These are phyloP conservation scores for Blattamonas nauphoetae DNA, from an alignment of 78 protist species.

Conservation along the genomic window DNA sequence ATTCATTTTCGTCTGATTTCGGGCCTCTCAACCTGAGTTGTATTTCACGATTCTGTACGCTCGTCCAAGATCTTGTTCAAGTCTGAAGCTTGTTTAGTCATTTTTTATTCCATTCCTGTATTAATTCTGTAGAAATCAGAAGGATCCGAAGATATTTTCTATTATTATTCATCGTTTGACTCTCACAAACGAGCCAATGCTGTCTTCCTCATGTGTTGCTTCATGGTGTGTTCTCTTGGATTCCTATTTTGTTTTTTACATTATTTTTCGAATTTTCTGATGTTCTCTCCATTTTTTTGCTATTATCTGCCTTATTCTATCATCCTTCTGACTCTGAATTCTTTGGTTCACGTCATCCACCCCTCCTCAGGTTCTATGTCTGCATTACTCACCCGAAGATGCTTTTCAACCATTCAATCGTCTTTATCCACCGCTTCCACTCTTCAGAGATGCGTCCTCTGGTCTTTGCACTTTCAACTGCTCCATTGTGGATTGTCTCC, in stretches of 20 bases:
- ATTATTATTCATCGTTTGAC: background rate
- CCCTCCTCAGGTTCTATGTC: too few species aligned
- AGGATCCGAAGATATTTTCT: background rate
- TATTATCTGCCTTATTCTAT: too few species aligned
- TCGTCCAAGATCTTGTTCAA: background rate
- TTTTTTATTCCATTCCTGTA: background rate
- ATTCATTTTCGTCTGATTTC: conserved; percentile 62
- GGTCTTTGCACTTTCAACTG: conserved; percentile 39
- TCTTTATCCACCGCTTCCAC: conserved; percentile 37
- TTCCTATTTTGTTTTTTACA: too few species aligned
- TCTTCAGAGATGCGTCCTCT: conserved; percentile 65
- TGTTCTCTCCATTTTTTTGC: too few species aligned
- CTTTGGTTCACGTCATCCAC: too few species aligned
- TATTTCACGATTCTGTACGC: conserved; percentile 21
- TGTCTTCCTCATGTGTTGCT: background rate
- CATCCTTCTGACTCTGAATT: too few species aligned
- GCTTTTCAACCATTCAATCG: conserved; percentile 14
- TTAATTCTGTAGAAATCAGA: background rate
- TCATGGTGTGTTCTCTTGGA: background rate
- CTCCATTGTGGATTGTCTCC: conserved; percentile 28
- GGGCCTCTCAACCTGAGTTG: conserved; percentile 67
- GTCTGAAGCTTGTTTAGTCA: background rate
- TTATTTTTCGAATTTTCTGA: too few species aligned
- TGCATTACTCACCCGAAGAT: conserved; percentile 22
- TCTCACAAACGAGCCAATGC: conserved; percentile 26